Percentiles rank a stretch among this genome's conserved stretches.
Evolutionary conservation across 495 filamentous ascomycete species (phyloP).

Genomic region (Xeromyces bisporus): DNA sequence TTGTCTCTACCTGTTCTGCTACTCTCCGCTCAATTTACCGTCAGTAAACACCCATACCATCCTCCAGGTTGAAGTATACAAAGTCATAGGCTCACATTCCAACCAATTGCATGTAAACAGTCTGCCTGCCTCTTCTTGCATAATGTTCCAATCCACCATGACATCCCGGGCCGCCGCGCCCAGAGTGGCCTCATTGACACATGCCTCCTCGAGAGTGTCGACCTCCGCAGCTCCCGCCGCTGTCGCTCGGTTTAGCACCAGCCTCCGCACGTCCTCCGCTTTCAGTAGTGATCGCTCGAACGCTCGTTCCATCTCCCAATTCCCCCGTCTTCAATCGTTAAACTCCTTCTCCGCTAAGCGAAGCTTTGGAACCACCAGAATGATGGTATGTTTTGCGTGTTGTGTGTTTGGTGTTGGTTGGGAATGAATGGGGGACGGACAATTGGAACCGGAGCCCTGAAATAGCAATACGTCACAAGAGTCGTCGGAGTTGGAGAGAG

Average conservation of each 20-base stretch:
- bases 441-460: no score
- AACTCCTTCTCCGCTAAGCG: conserved; percentile 21
- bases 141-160: conserved; percentile 2
- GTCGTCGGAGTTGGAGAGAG: no score
- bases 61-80: no score
- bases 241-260: conserved; percentile 10
- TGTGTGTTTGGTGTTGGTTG: no score
- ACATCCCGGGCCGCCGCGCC: conserved; percentile 29
- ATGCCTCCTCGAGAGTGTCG: conserved; percentile 17
- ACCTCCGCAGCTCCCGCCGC: conserved; percentile 18
- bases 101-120: conserved; percentile 3
- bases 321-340: conserved; percentile 27
- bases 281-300: conserved; percentile 17
- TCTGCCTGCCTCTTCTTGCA: conserved; percentile 9
- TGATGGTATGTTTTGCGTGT: conserved; percentile 26
- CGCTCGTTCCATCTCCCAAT: conserved; percentile 20
- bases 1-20: no score
- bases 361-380: conserved; percentile 27
- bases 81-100: no score
- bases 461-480: no score
- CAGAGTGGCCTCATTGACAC: conserved; percentile 26
- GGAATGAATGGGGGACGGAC: no score
- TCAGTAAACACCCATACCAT: no score
- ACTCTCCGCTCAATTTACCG: background rate
- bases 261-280: background rate